phyloP scores from a whole-genome alignment of 257 asterid genomes.

The Ligustrum vulgare region DNA sequence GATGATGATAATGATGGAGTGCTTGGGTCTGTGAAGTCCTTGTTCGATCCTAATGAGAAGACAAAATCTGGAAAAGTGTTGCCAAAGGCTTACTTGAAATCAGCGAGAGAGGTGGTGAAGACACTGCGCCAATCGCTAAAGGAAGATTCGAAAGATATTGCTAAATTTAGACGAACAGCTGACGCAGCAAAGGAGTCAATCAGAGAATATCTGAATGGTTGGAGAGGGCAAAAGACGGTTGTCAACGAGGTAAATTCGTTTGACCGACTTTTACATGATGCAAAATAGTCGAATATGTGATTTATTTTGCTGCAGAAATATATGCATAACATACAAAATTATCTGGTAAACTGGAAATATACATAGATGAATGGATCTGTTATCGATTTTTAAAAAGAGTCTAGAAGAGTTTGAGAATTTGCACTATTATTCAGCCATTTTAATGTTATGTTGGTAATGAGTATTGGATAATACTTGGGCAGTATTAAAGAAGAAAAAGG shows the following conservation, averaged over 20 bases:
- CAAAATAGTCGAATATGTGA: neutral
- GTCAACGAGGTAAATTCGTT: slow-evolving; percentile 59
- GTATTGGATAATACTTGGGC: neutral
- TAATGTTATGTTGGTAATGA: neutral
- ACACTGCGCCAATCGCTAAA: slow-evolving; percentile 75
- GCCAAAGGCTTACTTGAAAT: slow-evolving; percentile 85
- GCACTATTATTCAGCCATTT: neutral
- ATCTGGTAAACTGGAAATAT: neutral
- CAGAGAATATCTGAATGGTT: slow-evolving; percentile 60
- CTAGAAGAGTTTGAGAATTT: neutral
- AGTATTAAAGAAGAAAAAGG: neutral
- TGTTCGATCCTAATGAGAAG: slow-evolving; percentile 86
- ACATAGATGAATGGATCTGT: neutral
- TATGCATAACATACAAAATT: neutral
- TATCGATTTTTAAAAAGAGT: neutral
- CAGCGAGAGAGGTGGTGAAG: slow-evolving; percentile 83
- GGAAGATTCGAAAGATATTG: slow-evolving; percentile 65
- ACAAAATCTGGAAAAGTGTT: slow-evolving; percentile 77
- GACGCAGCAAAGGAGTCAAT: slow-evolving; percentile 93
- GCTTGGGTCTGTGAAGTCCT: slow-evolving; percentile 60
- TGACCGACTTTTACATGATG: neutral
- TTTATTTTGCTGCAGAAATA: neutral
- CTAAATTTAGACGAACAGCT: slow-evolving; percentile 84
- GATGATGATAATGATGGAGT: slow-evolving; percentile 54
- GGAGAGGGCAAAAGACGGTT: slow-evolving; percentile 76